phyloP scores from a whole-genome alignment of 2,329 filamentous ascomycete species.

The Xylariales sp. region DNA sequence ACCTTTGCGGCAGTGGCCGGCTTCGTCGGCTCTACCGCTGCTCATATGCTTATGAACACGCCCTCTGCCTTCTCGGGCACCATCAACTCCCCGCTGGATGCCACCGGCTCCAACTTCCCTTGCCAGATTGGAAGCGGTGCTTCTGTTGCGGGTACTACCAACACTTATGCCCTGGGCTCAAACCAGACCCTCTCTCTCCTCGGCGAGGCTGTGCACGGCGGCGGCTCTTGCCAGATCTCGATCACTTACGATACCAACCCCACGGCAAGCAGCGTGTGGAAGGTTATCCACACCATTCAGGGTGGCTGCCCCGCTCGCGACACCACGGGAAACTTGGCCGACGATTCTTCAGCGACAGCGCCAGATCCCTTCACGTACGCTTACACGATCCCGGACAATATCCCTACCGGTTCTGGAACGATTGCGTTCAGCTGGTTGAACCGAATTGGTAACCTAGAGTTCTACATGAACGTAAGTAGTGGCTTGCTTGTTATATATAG shows the following conservation, averaged over 20 bases:
- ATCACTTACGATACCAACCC: conserved; percentile 74
- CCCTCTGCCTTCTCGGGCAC: conserved; percentile 42
- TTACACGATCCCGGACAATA: conserved; percentile 66
- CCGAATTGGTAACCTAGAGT: conserved; percentile 85
- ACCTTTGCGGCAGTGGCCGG: conserved; percentile 45
- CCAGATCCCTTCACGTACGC: conserved; percentile 54
- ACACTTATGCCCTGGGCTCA: conserved; percentile 56
- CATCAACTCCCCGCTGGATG: conserved; percentile 60
- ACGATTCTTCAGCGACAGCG: conserved; percentile 36
- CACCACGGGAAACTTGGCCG: conserved; percentile 51
- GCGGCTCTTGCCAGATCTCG: conserved; percentile 87
- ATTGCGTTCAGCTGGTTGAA: conserved; percentile 97
- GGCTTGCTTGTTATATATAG: no score
- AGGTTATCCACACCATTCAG: conserved; percentile 83
- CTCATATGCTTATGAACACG: conserved; percentile 70
- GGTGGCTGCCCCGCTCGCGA: conserved; percentile 74
- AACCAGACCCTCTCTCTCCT: conserved; percentile 58
- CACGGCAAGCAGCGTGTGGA: conserved; percentile 66
- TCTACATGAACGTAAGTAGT: no score
- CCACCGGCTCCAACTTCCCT: conserved; percentile 66
- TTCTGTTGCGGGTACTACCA: conserved; percentile 37
- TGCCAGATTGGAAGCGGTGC: conserved; percentile 63
- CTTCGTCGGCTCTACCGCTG: conserved; percentile 56
- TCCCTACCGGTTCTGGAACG: conserved; percentile 72
- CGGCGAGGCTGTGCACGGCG: conserved; percentile 77